Conservation (phyloP, 1,139 yeast genomes). For the Geotrichum histeridarum region DNA sequence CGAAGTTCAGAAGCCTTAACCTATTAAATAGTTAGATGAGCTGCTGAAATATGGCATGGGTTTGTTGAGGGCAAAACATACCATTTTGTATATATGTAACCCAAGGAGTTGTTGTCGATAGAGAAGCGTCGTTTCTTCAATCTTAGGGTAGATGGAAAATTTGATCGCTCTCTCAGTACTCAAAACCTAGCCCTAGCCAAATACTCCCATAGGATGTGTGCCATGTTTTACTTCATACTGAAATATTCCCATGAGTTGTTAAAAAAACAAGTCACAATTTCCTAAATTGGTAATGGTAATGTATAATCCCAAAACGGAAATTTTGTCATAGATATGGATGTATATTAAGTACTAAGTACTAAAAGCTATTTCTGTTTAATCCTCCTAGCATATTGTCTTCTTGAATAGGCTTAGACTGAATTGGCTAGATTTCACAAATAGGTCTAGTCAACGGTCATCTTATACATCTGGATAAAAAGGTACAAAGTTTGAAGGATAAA, state of each 20-base stretch:
- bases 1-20: conserved; percentile 94
- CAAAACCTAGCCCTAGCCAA: neutral
- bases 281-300: neutral
- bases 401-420: neutral
- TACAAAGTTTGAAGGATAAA: neutral
- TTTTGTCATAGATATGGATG: no score
- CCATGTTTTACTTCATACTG: neutral
- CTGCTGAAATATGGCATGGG: neutral
- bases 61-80: neutral
- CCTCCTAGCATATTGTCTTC: no score
- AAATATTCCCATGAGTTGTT: neutral
- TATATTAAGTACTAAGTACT: no score
- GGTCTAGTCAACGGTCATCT: neutral
- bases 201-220: neutral
- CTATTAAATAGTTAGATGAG: neutral
- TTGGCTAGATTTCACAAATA: neutral
- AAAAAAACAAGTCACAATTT: conserved; percentile 1
- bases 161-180: neutral
- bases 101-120: conserved; percentile 3
- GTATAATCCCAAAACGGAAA: neutral
- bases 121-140: conserved; percentile 4
- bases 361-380: no score
- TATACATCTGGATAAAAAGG: no score
- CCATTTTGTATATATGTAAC: conserved; percentile 11
- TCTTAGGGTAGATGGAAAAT: neutral